Conservation (phyloP, 2,329 filamentous ascomycete species). For the Lasiodiplodia gonubiensis region DNA sequence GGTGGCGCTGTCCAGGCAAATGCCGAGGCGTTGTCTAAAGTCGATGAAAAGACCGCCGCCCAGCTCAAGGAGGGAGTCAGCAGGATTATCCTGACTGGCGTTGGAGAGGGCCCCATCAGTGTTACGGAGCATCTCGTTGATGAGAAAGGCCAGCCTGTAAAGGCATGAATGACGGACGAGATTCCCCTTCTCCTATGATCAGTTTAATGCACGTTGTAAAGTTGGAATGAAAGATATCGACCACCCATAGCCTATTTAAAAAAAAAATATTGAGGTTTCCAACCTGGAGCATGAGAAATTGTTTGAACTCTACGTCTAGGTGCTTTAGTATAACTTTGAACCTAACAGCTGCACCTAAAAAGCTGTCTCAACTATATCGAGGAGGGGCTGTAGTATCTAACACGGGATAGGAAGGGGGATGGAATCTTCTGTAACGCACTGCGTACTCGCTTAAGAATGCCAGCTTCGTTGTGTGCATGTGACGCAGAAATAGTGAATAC, state of each 20-base stretch:
- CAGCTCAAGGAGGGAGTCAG: conserved; percentile 77
- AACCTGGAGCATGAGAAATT: too few species aligned
- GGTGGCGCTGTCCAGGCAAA: conserved; percentile 59
- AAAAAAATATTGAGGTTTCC: too few species aligned
- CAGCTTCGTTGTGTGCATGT: too few species aligned
- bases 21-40: conserved; percentile 64
- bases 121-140: conserved; percentile 78
- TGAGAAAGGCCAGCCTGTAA: conserved; percentile 55
- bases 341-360: too few species aligned
- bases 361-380: too few species aligned
- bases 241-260: not conserved
- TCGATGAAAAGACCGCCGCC: conserved; percentile 55
- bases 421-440: too few species aligned
- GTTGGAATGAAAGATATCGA: not conserved
- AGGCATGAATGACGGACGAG: conserved; percentile 16
- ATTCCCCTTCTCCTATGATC: not conserved
- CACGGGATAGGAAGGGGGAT: too few species aligned
- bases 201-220: conserved; percentile 4
- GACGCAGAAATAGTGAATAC: too few species aligned
- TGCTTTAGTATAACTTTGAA: too few species aligned
- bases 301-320: too few species aligned
- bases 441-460: too few species aligned
- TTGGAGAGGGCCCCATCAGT: conserved; percentile 86
- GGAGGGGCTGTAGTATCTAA: too few species aligned
- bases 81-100: conserved; percentile 87